Percentiles rank a stretch among this genome's conserved stretches.
phyloP scores from a whole-genome alignment of 2,329 filamentous ascomycete genomes.

The Penicillium crustosum region DNA sequence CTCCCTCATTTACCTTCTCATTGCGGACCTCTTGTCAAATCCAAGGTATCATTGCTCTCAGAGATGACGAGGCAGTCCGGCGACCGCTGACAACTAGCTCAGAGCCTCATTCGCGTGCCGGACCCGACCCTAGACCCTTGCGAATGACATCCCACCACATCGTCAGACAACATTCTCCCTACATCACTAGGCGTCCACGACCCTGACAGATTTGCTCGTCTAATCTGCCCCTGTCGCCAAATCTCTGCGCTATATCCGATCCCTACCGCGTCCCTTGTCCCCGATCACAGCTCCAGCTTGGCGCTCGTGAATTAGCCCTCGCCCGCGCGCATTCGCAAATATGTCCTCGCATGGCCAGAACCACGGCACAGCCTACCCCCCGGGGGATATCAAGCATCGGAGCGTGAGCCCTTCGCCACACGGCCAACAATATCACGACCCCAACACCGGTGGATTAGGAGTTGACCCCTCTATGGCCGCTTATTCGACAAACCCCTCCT shows the following conservation, averaged over 20 bases:
- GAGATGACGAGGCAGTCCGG: not conserved
- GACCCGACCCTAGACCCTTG: slow-evolving; percentile 8
- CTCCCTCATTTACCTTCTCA: not conserved
- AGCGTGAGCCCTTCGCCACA: slow-evolving; percentile 46
- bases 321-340: slow-evolving; percentile 19
- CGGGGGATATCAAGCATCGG: slow-evolving; percentile 39
- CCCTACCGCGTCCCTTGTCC: not conserved
- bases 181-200: slow-evolving; percentile 4
- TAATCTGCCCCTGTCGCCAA: not conserved
- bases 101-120: slow-evolving; percentile 4
- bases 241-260: not conserved
- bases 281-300: not conserved
- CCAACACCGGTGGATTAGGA: slow-evolving; percentile 30
- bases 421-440: slow-evolving; percentile 41
- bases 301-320: slow-evolving; percentile 7
- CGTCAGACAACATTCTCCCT: slow-evolving; percentile 4
- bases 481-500: slow-evolving; percentile 36
- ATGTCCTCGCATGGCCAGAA: slow-evolving; percentile 38
- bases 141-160: slow-evolving; percentile 20
- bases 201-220: slow-evolving; percentile 3
- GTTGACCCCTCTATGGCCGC: slow-evolving; percentile 40
- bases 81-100: slow-evolving; percentile 10
- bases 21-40: not conserved
- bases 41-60: slow-evolving; percentile 5
- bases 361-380: slow-evolving; percentile 38